These are phyloP conservation scores for Apiospora rasikravindrae DNA, from an alignment of 2,329 filamentous ascomycete species.

Conservation along the genomic window DNA sequence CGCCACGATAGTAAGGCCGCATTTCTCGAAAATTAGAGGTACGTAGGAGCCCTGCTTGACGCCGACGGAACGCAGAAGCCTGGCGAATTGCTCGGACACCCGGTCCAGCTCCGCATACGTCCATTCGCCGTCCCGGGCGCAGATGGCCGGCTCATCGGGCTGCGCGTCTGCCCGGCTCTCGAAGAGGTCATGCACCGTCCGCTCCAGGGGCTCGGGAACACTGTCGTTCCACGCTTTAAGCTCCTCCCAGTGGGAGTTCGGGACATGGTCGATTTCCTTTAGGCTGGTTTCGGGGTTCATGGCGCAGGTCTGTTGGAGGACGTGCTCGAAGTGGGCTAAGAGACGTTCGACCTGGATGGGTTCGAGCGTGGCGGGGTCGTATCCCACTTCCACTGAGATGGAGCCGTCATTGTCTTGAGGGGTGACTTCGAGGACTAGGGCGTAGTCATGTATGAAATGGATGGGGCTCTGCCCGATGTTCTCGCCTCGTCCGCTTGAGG, in stretches of 20 bases:
- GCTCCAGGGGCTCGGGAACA: neutral
- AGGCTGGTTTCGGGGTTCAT: neutral
- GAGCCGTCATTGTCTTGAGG: neutral
- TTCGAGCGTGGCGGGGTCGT: neutral
- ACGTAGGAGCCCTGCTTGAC: conserved; percentile 15
- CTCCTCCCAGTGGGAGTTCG: conserved; percentile 8
- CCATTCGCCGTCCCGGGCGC: neutral
- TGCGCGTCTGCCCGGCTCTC: neutral
- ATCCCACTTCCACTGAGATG: neutral
- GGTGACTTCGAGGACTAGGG: neutral
- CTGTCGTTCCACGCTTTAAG: conserved; percentile 5
- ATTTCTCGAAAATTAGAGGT: conserved; percentile 5
- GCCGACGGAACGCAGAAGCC: neutral
- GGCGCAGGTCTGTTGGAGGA: neutral
- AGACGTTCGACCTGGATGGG: conserved; percentile 4
- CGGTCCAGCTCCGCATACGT: neutral
- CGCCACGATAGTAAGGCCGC: neutral
- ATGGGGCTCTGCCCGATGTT: neutral
- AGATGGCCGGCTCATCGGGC: conserved; percentile 1
- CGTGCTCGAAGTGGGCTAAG: neutral
- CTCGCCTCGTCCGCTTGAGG: neutral
- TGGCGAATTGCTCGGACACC: neutral
- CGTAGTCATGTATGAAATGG: neutral
- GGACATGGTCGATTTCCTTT: neutral
- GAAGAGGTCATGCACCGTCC: neutral